Base-by-base conservation (phyloP, 2,329 filamentous ascomycete species). In the Blastomyces gilchristii region DNA sequence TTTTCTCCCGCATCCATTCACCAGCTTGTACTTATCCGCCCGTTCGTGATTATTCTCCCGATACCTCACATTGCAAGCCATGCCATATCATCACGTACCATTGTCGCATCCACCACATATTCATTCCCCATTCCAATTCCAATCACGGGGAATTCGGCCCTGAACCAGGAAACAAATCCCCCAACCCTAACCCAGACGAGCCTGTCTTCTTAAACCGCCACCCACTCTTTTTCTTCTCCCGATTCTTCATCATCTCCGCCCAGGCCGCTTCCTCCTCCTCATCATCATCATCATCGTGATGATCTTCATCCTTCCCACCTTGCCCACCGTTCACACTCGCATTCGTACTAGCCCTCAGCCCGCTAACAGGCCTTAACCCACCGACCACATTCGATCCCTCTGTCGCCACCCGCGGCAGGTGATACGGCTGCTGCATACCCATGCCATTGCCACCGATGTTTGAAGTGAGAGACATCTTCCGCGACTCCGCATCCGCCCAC, bases 161-260 rank as follows among this genome's bases (percentile, higher is more conserved):
- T 8, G 39, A 41, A 41, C 14, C 11, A 5, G 8, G 3, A 60
- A 77, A 64, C 34, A 78, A 65, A 65, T 77, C 75, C 11, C 74
- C 73, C 59, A 77, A 69, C 12, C 74, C 73, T 58, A 77, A 69
- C 22, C 41, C 41, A 16, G 68, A 68, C 3, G 71, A 70, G 2
- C 69, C 71, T 43, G 70, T 73, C 64, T 75, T 78, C 65, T 78
- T 78, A 63, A 77, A 65, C 60, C 77, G 78, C 78, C 79, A 80
- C 63, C 69, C 73, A 66, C 69, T 78, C 70, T 78, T 79, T 70
- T 79, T 81, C 68, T 78, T 79, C 62, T 81, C 78, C 61, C 78
- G 75, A 65, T 75, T 78, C 70, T 77, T 77, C 72, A 76, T 77
- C 79, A 81, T 79, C 63, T 80, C 76, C n/a, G 78, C 76, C 79